Conservation (phyloP, 495 filamentous ascomycete genomes). For the Aspergillus indologenus region DNA sequence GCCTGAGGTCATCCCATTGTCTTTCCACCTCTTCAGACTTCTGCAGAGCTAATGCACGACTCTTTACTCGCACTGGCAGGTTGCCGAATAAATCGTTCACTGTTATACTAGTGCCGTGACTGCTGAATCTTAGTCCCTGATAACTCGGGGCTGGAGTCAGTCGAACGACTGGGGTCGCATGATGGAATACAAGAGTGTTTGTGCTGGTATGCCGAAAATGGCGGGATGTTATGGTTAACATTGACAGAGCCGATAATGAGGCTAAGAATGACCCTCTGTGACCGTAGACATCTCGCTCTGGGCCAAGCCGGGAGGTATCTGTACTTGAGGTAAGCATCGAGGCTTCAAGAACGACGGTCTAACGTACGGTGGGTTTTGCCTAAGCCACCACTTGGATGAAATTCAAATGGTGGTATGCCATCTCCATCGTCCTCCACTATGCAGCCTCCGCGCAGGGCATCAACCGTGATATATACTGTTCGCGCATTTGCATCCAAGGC, state of each 20-base stretch:
- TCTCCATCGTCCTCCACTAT: conserved; percentile 83
- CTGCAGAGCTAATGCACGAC: conserved; percentile 52
- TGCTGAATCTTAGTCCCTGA: conserved; percentile 51
- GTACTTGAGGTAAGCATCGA: conserved; percentile 21
- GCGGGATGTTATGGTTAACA: conserved; percentile 77
- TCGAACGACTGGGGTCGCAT: conserved; percentile 64
- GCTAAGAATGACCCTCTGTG: conserved; percentile 72
- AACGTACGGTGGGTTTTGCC: conserved; percentile 70
- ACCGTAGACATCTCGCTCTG: conserved; percentile 54
- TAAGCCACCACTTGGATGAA: conserved; percentile 65
- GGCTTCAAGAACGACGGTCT: background rate
- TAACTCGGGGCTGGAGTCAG: conserved; percentile 61
- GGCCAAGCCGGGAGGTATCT: conserved; percentile 77
- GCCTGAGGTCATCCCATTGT: conserved; percentile 67
- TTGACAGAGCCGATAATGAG: conserved; percentile 70
- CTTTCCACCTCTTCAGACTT: conserved; percentile 57
- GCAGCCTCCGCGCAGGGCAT: conserved; percentile 75
- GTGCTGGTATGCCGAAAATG: conserved; percentile 59
- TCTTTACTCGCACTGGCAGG: conserved; percentile 95
- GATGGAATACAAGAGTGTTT: conserved; percentile 70
- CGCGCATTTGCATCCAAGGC: conserved; percentile 76
- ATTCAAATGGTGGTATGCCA: conserved; percentile 73
- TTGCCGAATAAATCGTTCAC: conserved; percentile 90
- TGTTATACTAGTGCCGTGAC: conserved; percentile 73
- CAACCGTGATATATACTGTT: conserved; percentile 67